These are phyloP conservation scores for Penicillium sp. DNA, from an alignment of 2,329 filamentous ascomycete species.

Conservation along the genomic window DNA sequence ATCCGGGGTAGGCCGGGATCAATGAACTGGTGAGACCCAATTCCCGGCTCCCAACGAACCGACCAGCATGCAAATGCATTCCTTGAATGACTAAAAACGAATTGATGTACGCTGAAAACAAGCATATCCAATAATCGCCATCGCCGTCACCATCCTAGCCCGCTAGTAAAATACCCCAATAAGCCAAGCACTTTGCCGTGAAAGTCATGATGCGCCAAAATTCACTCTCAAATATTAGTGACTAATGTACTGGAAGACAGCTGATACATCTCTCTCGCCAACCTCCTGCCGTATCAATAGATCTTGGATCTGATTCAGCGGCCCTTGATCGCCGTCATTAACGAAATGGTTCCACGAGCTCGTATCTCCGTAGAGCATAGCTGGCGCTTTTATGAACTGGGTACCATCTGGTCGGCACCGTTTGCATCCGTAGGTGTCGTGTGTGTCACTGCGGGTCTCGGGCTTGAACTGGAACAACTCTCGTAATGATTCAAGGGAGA, in stretches of 20 bases:
- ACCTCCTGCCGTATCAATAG: constrained; percentile 85
- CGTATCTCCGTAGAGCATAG: constrained; percentile 96
- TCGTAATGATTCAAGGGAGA: constrained; percentile 84
- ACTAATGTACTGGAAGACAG: constrained; percentile 98
- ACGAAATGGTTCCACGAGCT: constrained; percentile 99
- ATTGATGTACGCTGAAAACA: background rate
- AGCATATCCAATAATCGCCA: constrained; percentile 3
- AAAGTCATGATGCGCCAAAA: background rate
- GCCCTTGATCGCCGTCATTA: constrained; percentile 70
- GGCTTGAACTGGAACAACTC: constrained; percentile 93
- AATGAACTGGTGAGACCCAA: background rate
- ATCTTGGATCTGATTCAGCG: constrained; percentile 84
- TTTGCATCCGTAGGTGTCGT: constrained; percentile 99
- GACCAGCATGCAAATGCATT: background rate
- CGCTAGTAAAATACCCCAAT: background rate
- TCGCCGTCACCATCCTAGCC: background rate
- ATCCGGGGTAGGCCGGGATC: background rate
- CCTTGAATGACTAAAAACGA: background rate
- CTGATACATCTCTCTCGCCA: constrained; percentile 78
- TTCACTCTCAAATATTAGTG: constrained; percentile 57
- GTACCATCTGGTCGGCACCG: constrained; percentile 85
- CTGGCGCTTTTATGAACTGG: constrained; percentile 86
- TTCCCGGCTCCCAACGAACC: background rate
- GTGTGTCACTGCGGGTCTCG: constrained; percentile 86
- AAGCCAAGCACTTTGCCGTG: background rate